phyloP scores from a whole-genome alignment of 176 grass and related monocot genomes.

The Eleusine indica region DNA sequence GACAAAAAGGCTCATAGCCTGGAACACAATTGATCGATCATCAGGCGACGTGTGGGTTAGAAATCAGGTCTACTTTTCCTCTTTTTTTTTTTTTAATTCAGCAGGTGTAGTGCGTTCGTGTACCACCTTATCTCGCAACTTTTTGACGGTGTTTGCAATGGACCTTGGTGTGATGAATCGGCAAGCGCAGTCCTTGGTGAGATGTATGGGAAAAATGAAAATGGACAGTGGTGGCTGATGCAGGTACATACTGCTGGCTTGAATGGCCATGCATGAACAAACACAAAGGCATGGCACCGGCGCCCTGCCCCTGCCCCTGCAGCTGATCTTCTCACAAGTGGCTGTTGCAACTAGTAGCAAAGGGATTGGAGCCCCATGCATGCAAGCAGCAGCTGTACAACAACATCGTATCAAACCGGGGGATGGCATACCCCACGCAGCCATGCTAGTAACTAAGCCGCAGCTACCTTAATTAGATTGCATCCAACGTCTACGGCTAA shows the following conservation, averaged over 20 bases:
- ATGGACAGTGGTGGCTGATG: too few species aligned
- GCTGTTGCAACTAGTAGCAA: too few species aligned
- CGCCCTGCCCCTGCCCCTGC: too few species aligned
- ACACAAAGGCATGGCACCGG: not conserved
- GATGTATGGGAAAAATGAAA: too few species aligned
- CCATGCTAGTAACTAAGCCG: too few species aligned
- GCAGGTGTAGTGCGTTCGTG: not conserved
- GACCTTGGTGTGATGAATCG: not conserved
- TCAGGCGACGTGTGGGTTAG: not conserved
- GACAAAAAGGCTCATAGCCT: not conserved
- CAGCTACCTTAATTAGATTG: not conserved
- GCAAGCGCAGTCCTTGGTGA: too few species aligned
- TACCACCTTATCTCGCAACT: not conserved
- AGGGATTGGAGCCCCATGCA: not conserved
- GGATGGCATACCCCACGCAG: too few species aligned
- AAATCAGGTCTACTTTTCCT: not conserved
- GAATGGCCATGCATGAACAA: not conserved
- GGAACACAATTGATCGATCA: not conserved
- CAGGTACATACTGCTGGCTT: not conserved
- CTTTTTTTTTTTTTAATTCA: too few species aligned
- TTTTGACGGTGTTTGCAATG: not conserved
- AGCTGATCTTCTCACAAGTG: not conserved
- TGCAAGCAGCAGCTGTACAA: not conserved
- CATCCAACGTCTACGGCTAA: too few species aligned
- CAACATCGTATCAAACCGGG: too few species aligned